Conservation (phyloP, 2,329 filamentous ascomycete species). For the Diaporthe sp. region DNA sequence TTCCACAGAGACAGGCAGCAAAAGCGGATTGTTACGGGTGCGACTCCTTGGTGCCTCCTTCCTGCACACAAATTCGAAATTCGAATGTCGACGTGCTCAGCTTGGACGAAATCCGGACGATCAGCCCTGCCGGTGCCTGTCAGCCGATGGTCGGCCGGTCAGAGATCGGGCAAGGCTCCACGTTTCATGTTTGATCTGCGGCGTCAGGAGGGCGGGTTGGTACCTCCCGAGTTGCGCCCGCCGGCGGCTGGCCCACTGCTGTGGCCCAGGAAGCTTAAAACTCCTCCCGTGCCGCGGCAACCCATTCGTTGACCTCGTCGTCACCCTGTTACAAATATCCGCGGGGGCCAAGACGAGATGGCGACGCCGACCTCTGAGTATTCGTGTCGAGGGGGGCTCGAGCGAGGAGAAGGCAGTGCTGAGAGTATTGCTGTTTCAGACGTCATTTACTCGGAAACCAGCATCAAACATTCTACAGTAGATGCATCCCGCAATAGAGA, state of each 20-base stretch:
- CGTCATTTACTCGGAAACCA: conserved; percentile 1
- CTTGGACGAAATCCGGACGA: conserved; percentile 18
- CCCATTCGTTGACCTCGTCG: conserved; percentile 10
- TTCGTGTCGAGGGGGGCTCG: too few relatives aligned
- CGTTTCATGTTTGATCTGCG: conserved; percentile 40
- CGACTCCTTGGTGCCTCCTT: neutral
- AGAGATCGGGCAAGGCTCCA: conserved; percentile 28
- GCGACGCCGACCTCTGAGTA: too few relatives aligned
- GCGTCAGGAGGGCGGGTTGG: conserved; percentile 36
- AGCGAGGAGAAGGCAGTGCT: neutral
- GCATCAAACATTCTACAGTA: neutral
- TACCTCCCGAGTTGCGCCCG: conserved; percentile 24
- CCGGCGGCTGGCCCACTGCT: conserved; percentile 5
- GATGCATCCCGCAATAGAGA: neutral
- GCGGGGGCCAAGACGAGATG: neutral
- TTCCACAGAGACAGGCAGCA: conserved; percentile 4
- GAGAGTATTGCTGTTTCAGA: neutral
- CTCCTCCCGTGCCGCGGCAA: neutral
- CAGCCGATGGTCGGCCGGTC: conserved; percentile 12
- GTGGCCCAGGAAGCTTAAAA: neutral
- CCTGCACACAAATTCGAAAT: neutral
- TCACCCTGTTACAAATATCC: conserved; percentile 5
- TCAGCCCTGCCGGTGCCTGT: conserved; percentile 9
- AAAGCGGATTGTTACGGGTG: neutral
- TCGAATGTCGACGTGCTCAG: neutral